Evolutionary conservation across 768 basidiomycete genomes (phyloP).

Genomic region (Lentinus tigrinus): DNA sequence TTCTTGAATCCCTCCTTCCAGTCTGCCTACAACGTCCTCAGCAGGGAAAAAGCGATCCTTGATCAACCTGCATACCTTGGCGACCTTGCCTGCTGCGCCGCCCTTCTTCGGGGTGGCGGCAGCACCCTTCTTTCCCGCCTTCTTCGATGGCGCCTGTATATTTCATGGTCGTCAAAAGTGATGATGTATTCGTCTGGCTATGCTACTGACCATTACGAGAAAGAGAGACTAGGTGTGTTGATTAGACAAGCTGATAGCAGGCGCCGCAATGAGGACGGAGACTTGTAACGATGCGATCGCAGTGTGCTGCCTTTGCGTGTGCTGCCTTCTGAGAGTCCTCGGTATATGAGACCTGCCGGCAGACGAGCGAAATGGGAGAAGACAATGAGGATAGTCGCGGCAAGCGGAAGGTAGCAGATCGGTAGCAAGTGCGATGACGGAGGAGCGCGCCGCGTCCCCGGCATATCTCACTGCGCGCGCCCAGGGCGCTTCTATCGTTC

Average conservation of each 20-base stretch:
- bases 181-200: constrained; percentile 4
- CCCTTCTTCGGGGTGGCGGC: constrained; percentile 63
- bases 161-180: constrained; percentile 15
- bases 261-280: constrained; percentile 15
- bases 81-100: constrained; percentile 56
- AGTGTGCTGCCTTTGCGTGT: background rate
- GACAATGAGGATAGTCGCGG: background rate
- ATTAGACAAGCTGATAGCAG: constrained; percentile 6
- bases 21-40: constrained; percentile 65
- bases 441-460: background rate
- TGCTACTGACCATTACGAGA: constrained; percentile 19
- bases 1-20: constrained; percentile 99
- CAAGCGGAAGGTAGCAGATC: constrained; percentile 4
- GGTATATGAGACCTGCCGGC: background rate
- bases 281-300: constrained; percentile 3
- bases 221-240: background rate
- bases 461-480: background rate
- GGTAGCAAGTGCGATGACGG: background rate
- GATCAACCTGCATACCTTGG: constrained; percentile 52
- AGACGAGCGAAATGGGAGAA: background rate
- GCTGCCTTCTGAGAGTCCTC: background rate
- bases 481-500: background rate
- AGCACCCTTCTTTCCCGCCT: constrained; percentile 81
- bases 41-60: background rate
- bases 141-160: constrained; percentile 79